Evolutionary conservation across 140 eudicot genomes (phyloP).

Genomic region (Anethum foeniculum): DNA sequence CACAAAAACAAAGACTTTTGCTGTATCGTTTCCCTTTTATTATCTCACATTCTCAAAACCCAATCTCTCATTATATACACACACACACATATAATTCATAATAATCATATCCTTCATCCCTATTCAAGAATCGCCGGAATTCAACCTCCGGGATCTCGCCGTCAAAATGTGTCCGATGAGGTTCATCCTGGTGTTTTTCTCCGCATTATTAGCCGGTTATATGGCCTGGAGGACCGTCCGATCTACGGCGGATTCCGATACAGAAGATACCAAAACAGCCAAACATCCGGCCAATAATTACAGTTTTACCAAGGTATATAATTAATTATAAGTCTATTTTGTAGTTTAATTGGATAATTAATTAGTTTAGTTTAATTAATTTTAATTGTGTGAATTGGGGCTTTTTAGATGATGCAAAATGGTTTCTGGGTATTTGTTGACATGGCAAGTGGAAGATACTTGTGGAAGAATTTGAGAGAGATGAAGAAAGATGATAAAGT

Average conservation of each 20-base stretch:
- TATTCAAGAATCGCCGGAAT: not conserved
- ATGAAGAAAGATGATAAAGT: constrained; percentile 34
- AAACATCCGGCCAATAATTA: constrained; percentile 13
- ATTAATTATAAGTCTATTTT: too few species aligned
- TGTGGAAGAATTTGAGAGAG: constrained; percentile 62
- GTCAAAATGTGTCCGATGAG: constrained; percentile 66
- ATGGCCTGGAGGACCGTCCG: constrained; percentile 52
- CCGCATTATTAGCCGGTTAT: constrained; percentile 61
- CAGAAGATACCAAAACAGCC: constrained; percentile 18
- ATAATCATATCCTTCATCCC: not conserved
- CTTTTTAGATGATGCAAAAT: constrained; percentile 32
- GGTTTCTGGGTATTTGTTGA: constrained; percentile 70
- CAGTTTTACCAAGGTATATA: constrained; percentile 22
- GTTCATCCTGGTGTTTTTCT: constrained; percentile 57
- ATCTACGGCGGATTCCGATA: constrained; percentile 22
- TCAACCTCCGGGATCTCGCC: not conserved
- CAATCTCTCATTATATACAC: not conserved
- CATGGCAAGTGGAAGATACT: constrained; percentile 72
- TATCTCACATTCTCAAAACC: not conserved
- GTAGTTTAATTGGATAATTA: not conserved
- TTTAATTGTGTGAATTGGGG: not conserved
- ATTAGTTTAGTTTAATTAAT: not conserved
- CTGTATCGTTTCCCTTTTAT: not conserved
- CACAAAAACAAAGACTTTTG: not conserved
- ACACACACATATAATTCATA: too few species aligned